A percentile compares a stretch with the other conserved stretches of the same genome.
phyloP scores from a whole-genome alignment of 176 grass and related monocot species.

The Avena sativa region DNA sequence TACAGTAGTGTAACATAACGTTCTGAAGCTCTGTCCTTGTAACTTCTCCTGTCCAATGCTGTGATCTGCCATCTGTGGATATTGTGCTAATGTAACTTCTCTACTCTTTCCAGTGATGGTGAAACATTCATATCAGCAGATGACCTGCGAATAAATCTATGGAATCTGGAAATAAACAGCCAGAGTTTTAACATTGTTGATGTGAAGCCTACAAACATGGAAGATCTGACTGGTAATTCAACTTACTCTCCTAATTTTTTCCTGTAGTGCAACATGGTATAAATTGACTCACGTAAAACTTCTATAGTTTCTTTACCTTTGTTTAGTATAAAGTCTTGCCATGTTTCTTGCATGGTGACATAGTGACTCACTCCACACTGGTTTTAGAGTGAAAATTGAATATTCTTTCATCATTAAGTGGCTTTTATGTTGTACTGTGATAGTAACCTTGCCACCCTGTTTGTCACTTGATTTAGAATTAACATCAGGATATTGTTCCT shows the following conservation, averaged over 20 bases:
- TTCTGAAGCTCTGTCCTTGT: not conserved
- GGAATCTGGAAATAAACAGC: conserved; percentile 96
- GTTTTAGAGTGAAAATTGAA: not conserved
- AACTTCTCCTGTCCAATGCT: conserved; percentile 13
- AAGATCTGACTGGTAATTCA: conserved; percentile 86
- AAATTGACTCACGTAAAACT: not conserved
- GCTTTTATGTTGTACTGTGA: not conserved
- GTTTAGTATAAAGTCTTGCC: conserved; percentile 10
- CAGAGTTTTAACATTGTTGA: conserved; percentile 99
- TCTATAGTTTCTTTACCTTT: conserved; percentile 5
- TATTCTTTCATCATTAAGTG: conserved; percentile 18
- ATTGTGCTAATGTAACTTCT: conserved; percentile 43
- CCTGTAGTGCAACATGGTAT: not conserved
- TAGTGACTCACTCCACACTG: not conserved
- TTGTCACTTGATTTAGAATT: conserved; percentile 2
- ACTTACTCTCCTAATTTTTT: not conserved
- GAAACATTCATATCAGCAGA: conserved; percentile 98
- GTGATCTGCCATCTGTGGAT: conserved; percentile 24
- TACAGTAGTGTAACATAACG: not conserved
- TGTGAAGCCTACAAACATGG: conserved; percentile 97
- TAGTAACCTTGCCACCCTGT: not conserved
- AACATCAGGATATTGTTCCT: conserved; percentile 1
- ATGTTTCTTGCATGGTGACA: conserved; percentile 29
- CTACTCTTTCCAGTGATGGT: conserved; percentile 70
- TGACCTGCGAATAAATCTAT: conserved; percentile 94